These are phyloP conservation scores for Tephrocybe sp. DNA, from an alignment of 768 basidiomycete species.

Conservation along the genomic window DNA sequence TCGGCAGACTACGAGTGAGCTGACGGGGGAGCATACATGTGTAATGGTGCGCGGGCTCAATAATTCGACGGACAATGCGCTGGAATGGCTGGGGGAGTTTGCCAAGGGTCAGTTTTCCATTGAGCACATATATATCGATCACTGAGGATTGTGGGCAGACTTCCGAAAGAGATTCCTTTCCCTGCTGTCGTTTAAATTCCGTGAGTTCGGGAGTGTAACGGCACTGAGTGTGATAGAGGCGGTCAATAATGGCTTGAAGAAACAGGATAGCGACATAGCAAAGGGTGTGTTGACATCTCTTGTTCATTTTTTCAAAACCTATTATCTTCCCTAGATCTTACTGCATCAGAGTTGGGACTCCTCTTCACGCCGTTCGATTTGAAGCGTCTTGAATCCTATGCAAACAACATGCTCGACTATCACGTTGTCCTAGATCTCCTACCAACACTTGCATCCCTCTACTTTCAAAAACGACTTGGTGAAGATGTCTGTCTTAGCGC, in stretches of 20 bases:
- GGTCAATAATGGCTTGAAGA: slow-evolving; percentile 60
- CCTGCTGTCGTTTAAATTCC: slow-evolving; percentile 89
- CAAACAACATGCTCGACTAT: slow-evolving; percentile 94
- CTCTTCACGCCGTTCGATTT: slow-evolving; percentile 89
- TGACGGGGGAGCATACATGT: slow-evolving; percentile 95
- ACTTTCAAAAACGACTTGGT: slow-evolving; percentile 75
- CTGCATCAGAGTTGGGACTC: slow-evolving; percentile 45
- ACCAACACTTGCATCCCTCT: slow-evolving; percentile 76
- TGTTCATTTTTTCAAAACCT: slow-evolving; percentile 1
- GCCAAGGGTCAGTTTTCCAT: slow-evolving; percentile 58
- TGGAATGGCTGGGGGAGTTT: slow-evolving; percentile 88
- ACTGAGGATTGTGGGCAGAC: slow-evolving; percentile 45
- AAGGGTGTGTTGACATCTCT: slow-evolving; percentile 28
- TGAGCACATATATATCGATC: background rate
- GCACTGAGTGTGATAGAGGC: slow-evolving; percentile 89
- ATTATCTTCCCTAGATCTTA: slow-evolving; percentile 25
- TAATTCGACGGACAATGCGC: slow-evolving; percentile 55
- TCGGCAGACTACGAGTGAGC: slow-evolving; percentile 89
- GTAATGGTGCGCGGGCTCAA: slow-evolving; percentile 90
- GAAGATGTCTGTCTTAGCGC: slow-evolving; percentile 71
- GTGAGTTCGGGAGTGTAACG: slow-evolving; percentile 87
- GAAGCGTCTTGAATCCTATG: slow-evolving; percentile 93
- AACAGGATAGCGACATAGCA: slow-evolving; percentile 35
- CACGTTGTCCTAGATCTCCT: slow-evolving; percentile 94
- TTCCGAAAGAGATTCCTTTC: slow-evolving; percentile 89